Base-by-base conservation (phyloP, 179 eudicot species). In the Nepenthes alata region DNA sequence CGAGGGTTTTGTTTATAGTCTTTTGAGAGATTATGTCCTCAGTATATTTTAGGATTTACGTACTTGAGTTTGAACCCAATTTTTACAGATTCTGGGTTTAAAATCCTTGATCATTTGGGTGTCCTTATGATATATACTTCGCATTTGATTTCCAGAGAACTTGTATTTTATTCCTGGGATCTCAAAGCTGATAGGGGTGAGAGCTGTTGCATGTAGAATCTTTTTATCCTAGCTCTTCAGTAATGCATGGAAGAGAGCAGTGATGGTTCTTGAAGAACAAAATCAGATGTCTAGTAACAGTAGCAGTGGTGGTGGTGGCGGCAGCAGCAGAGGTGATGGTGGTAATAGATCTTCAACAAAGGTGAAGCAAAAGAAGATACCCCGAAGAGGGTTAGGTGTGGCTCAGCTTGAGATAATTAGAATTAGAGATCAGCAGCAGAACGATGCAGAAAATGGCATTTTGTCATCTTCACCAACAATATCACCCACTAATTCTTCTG, bases 301-400 rank as follows among this genome's bases (percentile, higher is more conserved):
- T 45, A 67, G 67, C 59, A 62, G 73, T 38, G 70, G 73, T 51
- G 70, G 69, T 47, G 76, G 61, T 61, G 41, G 67, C 57, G 8
- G 73, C 54, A 53, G 45, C 36, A 53, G 51, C 55, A 67, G 70
- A 77, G n/a, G 52, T 61, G 41, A 63, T 58, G 8, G 73, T 57
- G 52, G 45, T 39, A 53, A 50, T 58, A 67, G 70, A 77, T 80
- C 83, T 62, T 77, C 87, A 2, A 88, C 77, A 50, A 88, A 77
- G 65, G 53, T 64, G 58, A 88, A 88, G 77, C 90, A 73, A 59
- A 86, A 80, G 41, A 91, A 80, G 60, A 80, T 88, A 11, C 96
- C 96, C 13, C 96, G 88, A 69, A 88, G 98, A 71, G 98, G 98
- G 44, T 67, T 91, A 63, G 98, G 98, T 67, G 96, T 91, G 57